Conservation (phyloP, 371 early-diverging fungal species). For the Vairimorpha apis region DNA sequence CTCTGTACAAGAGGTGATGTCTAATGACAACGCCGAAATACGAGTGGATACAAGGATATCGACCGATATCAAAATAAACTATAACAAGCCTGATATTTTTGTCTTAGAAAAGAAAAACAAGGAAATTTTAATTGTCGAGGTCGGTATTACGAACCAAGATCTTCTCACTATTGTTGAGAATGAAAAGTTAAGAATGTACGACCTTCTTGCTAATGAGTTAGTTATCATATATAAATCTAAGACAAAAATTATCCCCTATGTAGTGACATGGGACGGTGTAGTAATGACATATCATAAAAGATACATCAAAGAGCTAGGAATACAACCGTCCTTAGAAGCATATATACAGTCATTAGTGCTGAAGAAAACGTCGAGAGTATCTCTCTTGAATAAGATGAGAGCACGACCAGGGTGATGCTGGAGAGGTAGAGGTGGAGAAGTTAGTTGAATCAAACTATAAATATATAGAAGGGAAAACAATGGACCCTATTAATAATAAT, state of each 20-base stretch:
- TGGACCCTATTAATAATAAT: no score
- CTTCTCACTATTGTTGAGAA: not conserved
- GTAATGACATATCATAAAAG: not conserved
- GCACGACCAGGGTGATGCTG: no score
- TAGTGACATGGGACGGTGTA: not conserved
- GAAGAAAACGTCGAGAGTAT: not conserved
- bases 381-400: not conserved
- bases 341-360: not conserved
- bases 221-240: not conserved
- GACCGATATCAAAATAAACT: constrained; percentile 3
- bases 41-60: not conserved
- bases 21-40: no score
- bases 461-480: no score
- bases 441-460: no score
- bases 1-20: no score
- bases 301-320: not conserved
- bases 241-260: not conserved
- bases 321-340: not conserved
- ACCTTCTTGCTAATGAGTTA: not conserved
- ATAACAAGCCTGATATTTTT: not conserved
- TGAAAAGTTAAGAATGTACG: not conserved
- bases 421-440: no score
- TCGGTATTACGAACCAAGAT: not conserved
- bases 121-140: not conserved
- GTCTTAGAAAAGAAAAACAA: not conserved